Evolutionary conservation across 2,329 filamentous ascomycete genomes (phyloP), one percentile per base, ranked within the genome.

Genomic region (Fusarium anthophilum): DNA sequence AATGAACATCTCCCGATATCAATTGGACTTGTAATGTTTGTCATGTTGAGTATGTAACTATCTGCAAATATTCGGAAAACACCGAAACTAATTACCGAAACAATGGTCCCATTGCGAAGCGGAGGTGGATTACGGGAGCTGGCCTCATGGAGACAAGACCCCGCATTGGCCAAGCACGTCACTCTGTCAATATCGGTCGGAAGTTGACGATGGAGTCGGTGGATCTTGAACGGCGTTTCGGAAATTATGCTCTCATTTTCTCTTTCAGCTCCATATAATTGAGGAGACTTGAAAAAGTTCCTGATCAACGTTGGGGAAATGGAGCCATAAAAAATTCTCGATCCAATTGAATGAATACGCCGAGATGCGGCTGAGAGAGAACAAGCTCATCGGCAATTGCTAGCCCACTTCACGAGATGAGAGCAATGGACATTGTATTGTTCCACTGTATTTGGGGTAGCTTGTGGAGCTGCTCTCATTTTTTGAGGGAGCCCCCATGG

Each of bases 151-250:
- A 24, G 38, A 35, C 22, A 17, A 39, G 54, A 58, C 65, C 67
- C 67, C 67, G 66, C 67, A 70, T 65, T 70, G 47, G 20, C 20
- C 55, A 12, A 48, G 67, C 53, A 60, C 47, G 67, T 65, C 66
- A 47, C 44, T 70, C 17, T 55, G 35, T 62, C 63, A 68, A 41
- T 68, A 35, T 62, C 30, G 38, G 26, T 63, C 66, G 67, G 66
- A 38, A 30, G 47, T 70, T 70, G 17, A 38, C 35, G 37, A 70
- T 43, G 51, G 66, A 50, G 41, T 28, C 41, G 14, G 66, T 70
- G 66, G 67, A 70, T 60, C 59, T 53, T 9, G 30, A 41, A 30
- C 12, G 20, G 37, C 14, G 38, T 22, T 38, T 65, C 66, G 67
- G 67, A 66, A 70, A 53, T 70, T 70, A 32, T 56, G 17, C 4